Evolutionary conservation across 1,284 basidiomycete species (phyloP), one percentile per base, ranked within the genome.

Genomic region (Somion occarium): DNA sequence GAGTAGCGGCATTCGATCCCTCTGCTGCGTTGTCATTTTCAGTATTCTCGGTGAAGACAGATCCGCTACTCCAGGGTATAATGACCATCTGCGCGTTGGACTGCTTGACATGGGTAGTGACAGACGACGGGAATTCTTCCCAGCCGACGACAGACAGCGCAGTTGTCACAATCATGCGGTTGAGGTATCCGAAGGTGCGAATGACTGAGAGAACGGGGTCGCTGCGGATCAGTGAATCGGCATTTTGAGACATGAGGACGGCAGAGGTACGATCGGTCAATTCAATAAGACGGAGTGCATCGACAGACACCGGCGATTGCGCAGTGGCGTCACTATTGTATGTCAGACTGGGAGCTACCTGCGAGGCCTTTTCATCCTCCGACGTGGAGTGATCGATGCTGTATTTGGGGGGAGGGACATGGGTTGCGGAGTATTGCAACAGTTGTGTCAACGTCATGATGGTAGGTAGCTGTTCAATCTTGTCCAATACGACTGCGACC

Each of bases 271-370:
- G 85, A 48, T 87, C 85, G 5, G 91, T 90, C 49, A 97, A 76
- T 64, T 95, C 93, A 58, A 95, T 82, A n/a, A 96, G 78, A 46
- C 92, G 89, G 11, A 95, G 77, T 0, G 87, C 88, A 58, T 90
- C 82, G 45, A 95, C 70, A 22, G 69, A 67, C 38, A 84, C 69
- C 2, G 48, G 26, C 4, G 49, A 19, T 3, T 38, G 30, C 15
- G 45, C 46, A 20, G n/a, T 27, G 23, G 3, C 3, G 39, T 20
- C 19, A 19, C 25, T 23, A n/a, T 19, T 18, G 23, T 46, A 39
- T 27, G 49, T 18, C 11, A 44, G 27, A 4, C 9, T 24, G 22
- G 41, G 48, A 5, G 30, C 22, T 38, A 27, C 3, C 11, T 4
- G 13, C 9, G 41, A 24, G 3, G 5, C 5, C 23, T 27, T 27